Percentiles rank a stretch among this genome's conserved stretches.
These are phyloP conservation scores for Ogataea paraovalis DNA, from an alignment of 805 yeast genomes.

Conservation along the genomic window DNA sequence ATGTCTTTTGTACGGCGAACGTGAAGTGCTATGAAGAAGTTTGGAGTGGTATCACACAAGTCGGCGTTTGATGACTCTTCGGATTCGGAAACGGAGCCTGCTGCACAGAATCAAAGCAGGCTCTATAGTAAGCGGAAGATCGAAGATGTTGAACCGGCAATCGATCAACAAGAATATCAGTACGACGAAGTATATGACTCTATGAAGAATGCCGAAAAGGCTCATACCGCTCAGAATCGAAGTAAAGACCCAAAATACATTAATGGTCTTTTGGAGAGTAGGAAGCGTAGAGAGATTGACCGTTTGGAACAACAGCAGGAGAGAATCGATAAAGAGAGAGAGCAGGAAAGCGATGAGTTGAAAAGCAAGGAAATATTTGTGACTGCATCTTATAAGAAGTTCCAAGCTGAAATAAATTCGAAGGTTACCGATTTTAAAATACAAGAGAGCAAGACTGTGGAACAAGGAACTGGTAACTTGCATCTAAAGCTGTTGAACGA, in stretches of 20 bases:
- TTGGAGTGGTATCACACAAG: not conserved
- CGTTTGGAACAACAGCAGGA: constrained; percentile 36
- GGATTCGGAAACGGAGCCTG: not conserved
- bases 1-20: no score
- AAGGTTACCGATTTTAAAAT: not conserved
- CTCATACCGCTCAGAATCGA: constrained; percentile 15
- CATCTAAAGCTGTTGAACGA: constrained; percentile 2
- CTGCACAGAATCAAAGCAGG: not conserved
- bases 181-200: constrained; percentile 48
- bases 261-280: constrained; percentile 39
- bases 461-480: not conserved
- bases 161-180: constrained; percentile 22
- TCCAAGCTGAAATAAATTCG: constrained; percentile 22
- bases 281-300: constrained; percentile 43
- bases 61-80: not conserved
- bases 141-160: not conserved
- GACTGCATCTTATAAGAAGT: constrained; percentile 42
- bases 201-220: constrained; percentile 30
- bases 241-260: constrained; percentile 32
- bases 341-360: constrained; percentile 36
- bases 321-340: constrained; percentile 35
- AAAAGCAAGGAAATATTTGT: constrained; percentile 43
- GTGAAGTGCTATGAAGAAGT: not conserved
- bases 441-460: not conserved
- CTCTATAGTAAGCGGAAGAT: not conserved